phyloP scores from a whole-genome alignment of 169 alveolate genomes.

The Cryptosporidium ryanae region DNA sequence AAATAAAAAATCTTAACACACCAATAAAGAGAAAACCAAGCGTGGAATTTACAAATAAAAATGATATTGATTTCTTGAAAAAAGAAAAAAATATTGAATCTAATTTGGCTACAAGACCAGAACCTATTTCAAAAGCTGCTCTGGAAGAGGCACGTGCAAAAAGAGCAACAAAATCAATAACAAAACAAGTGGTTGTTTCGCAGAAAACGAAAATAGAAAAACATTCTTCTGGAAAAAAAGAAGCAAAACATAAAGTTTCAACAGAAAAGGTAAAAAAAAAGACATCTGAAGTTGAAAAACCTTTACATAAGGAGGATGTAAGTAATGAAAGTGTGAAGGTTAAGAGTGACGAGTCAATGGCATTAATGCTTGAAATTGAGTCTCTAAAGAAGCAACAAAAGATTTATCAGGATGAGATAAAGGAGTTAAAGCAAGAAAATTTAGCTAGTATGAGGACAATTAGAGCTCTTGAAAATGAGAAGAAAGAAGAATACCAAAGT shows the following conservation, averaged over 20 bases:
- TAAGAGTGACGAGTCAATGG: conserved; percentile 6
- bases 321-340: conserved; percentile 5
- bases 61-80: background rate
- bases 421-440: conserved; percentile 36
- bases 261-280: conserved; percentile 7
- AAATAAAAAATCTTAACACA: background rate
- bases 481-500: conserved; percentile 44
- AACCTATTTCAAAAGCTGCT: conserved; percentile 58
- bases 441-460: background rate
- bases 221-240: conserved; percentile 10
- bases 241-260: conserved; percentile 4
- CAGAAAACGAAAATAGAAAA: conserved; percentile 27
- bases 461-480: conserved; percentile 33
- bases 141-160: conserved; percentile 68
- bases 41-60: background rate
- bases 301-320: background rate
- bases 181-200: conserved; percentile 22
- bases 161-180: conserved; percentile 21
- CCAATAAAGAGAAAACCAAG: conserved; percentile 67
- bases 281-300: background rate
- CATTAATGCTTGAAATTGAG: background rate
- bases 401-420: conserved; percentile 23
- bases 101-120: conserved; percentile 65
- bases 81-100: background rate
- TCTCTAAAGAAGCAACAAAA: conserved; percentile 1